Base-by-base conservation (phyloP, 805 yeast species). In the Hanseniaspora meyeri region DNA sequence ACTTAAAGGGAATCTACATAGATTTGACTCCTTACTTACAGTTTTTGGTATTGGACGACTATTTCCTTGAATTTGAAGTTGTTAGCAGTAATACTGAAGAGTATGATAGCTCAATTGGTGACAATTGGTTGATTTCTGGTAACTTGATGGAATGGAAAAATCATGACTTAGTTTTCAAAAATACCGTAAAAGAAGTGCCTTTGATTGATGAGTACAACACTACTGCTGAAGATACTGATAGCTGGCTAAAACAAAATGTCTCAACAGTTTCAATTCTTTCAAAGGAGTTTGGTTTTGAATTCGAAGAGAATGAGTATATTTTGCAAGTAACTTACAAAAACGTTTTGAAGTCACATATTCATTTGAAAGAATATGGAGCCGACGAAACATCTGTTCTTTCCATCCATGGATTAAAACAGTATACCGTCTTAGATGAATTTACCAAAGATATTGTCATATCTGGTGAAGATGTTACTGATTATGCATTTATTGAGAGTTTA, bases 21-120 rank as follows among this genome's bases (percentile, higher is more conserved):
- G 95, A 88, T 60, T 63, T 88, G 49, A 78, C 91, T 11, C 80
- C 85, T 0, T 74, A 81, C 59, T 68, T 87, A 58, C 93, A 95
- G 2, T 66, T 87, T 34, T 85, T 90, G 89, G 66, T 46, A 4
- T 45, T 42, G 2, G 54, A 66, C 20, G 68, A 72, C 16, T 64
- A 69, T 37, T 67, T 67, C n/a, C 50, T 77, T 5, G 72, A 70
- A 50, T 69, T 86, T 49, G 79, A 75, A 60, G 69, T 85, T 17
- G 71, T 77, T 4, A 79, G 81, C 62, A 81, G 84, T 50, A 55
- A 75, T 10, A 76, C 71, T 12, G 50, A 59, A 31, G 78, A 74
- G 20, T 60, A 57, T 31, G 58, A 56, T 32, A 51, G 43, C 2
- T 58, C 61, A 5, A 62, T 73, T 49, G 79, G 79, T 1, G 71